These are phyloP conservation scores for Nicotiana otophora DNA, from an alignment of 257 asterid genomes.

Conservation along the genomic window DNA sequence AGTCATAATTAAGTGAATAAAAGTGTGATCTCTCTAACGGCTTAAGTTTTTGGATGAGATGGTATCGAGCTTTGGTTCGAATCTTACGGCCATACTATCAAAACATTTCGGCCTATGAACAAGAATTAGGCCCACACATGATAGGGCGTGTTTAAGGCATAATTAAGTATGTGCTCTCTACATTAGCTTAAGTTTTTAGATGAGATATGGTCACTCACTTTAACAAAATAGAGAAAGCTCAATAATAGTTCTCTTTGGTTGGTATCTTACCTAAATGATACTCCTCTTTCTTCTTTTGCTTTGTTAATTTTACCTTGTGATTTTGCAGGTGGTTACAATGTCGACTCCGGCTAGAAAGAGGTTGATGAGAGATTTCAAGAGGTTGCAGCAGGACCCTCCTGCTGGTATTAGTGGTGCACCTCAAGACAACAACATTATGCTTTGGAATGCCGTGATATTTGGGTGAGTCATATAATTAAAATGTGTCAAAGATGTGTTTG, in stretches of 20 bases:
- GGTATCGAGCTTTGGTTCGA: too few species aligned
- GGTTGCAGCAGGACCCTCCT: slow-evolving; percentile 82
- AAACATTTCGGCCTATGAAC: too few species aligned
- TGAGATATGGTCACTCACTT: too few species aligned
- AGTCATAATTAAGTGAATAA: too few species aligned
- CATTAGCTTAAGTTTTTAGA: too few species aligned
- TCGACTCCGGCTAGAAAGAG: slow-evolving; percentile 80
- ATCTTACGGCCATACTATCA: too few species aligned
- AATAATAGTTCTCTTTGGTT: neutral
- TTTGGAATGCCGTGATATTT: slow-evolving; percentile 78
- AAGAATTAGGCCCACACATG: too few species aligned
- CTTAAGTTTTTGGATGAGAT: too few species aligned
- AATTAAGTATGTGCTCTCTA: too few species aligned
- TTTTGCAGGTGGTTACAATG: slow-evolving; percentile 39
- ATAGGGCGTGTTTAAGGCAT: too few species aligned
- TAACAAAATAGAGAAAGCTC: neutral
- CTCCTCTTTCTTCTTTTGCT: neutral
- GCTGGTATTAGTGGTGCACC: slow-evolving; percentile 88
- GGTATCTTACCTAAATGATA: neutral
- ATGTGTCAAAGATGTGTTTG: neutral
- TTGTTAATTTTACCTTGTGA: neutral
- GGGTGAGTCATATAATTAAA: slow-evolving; percentile 39
- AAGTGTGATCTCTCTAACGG: too few species aligned
- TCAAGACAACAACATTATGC: slow-evolving; percentile 71
- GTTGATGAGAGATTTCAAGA: slow-evolving; percentile 79